A percentile compares a stretch with the other conserved stretches of the same genome.
These are phyloP conservation scores for Neopestalotiopsis clavispora DNA, from an alignment of 2,329 filamentous ascomycete species.

Conservation along the genomic window DNA sequence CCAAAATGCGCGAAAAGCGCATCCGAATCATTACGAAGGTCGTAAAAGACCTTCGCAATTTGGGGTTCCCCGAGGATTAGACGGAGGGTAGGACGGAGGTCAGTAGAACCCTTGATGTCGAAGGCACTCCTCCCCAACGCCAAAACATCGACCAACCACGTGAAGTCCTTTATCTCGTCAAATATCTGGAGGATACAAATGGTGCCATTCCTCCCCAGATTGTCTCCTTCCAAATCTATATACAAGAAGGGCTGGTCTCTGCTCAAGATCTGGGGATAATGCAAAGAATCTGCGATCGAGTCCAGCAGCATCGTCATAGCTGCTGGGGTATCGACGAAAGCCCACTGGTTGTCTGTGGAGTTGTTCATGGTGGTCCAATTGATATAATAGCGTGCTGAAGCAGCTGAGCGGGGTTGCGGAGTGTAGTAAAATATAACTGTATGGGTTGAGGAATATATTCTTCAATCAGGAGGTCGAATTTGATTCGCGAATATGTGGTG, in stretches of 20 bases:
- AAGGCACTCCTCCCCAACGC: conserved; percentile 44
- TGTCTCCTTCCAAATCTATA: conserved; percentile 53
- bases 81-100: conserved; percentile 33
- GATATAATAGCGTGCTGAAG: no score
- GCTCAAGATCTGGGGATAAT: conserved; percentile 22
- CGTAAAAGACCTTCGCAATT: conserved; percentile 60
- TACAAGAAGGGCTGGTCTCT: conserved; percentile 43
- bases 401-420: no score
- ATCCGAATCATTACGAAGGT: conserved; percentile 63
- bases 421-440: no score
- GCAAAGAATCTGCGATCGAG: no score
- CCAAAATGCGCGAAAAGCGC: conserved; percentile 52
- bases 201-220: conserved; percentile 46
- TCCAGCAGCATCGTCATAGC: no score
- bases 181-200: conserved; percentile 51
- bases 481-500: no score
- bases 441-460: no score
- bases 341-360: no score
- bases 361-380: no score
- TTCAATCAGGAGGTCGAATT: no score
- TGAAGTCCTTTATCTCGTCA: conserved; percentile 36
- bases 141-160: conserved; percentile 48
- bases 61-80: conserved; percentile 47
- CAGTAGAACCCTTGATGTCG: conserved; percentile 18
- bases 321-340: no score